Base-by-base conservation (phyloP, 495 filamentous ascomycete species). In the Talaromyces stipitatus region DNA sequence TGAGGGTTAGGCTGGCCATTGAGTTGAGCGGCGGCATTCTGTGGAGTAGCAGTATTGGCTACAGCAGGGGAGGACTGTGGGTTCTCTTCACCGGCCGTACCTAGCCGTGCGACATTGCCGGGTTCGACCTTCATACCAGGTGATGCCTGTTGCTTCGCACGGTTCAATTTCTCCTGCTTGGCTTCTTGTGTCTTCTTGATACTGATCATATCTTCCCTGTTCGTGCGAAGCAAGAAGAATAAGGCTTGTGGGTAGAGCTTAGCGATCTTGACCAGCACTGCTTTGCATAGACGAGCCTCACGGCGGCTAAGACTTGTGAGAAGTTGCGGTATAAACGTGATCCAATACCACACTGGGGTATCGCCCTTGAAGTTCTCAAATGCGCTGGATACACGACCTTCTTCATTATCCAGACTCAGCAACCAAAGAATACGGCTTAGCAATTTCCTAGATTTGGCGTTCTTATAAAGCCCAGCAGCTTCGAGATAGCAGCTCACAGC, bases 331-430 rank as follows among this genome's bases (percentile, higher is more conserved):
- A 99, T 97, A 68, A 91, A 99, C 0, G 94, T 97, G 56, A 97
- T 97, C 95, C 95, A 99, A 70, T 97, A 97, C 95, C 95, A 99
- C 16, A 94, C 87, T 1, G 90, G 91, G 6, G 87, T 91, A 36
- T 99, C 95, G 43, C 91, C 95, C 75, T 96, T 96, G 75, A 89
- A 97, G 58, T 89, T 87, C 58, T 95, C 89, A 60, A 95, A 97
- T 8, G 90, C 86, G 54, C 82, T 72, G 3, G 87, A 84, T 50
- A 99, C 85, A 26, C 78, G 83, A 38, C 87, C 89, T 62, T 89
- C 89, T 0, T 88, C 78, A 61, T 96, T 89, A 65, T 99, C 95
- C 58, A 99, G 75, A 67, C 92, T 97, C 22, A 99, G 79, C 29
- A 99, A 80, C 95, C 95, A 99, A 32, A 99, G 78, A 50, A 99